phyloP scores from a whole-genome alignment of 768 basidiomycete genomes.

The Lactarius evosmus region DNA sequence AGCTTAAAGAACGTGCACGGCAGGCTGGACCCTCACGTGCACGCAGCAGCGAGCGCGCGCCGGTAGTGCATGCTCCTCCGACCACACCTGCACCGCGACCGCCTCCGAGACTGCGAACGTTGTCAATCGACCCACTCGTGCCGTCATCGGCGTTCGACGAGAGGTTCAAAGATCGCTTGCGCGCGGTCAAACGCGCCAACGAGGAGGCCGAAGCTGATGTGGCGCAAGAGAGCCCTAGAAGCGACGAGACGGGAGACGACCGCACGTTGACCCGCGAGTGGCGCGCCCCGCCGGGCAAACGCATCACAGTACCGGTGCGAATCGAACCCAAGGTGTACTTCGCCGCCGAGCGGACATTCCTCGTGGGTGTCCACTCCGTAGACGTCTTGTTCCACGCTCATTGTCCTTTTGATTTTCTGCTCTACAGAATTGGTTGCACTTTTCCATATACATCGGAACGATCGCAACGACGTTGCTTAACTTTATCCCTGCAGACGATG shows the following conservation, averaged over 20 bases:
- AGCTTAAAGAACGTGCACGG: slow-evolving; percentile 49
- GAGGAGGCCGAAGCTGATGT: slow-evolving; percentile 37
- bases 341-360: slow-evolving; percentile 90
- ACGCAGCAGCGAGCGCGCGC: slow-evolving; percentile 36
- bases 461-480: slow-evolving; percentile 90
- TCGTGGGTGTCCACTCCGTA: slow-evolving; percentile 51
- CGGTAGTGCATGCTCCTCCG: slow-evolving; percentile 37
- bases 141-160: slow-evolving; percentile 82
- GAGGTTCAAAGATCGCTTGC: slow-evolving; percentile 67
- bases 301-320: slow-evolving; percentile 90
- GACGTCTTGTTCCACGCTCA: neutral
- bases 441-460: slow-evolving; percentile 80
- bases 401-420: neutral
- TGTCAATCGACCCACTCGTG: slow-evolving; percentile 85
- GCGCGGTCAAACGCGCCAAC: slow-evolving; percentile 43
- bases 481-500: slow-evolving; percentile 71
- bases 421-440: slow-evolving; percentile 85
- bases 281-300: slow-evolving; percentile 81
- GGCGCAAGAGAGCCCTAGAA: slow-evolving; percentile 29
- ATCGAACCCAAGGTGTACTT: slow-evolving; percentile 99
- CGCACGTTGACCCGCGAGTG: slow-evolving; percentile 63
- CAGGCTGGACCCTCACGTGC: slow-evolving; percentile 33
- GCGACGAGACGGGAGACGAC: slow-evolving; percentile 39
- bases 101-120: slow-evolving; percentile 24
- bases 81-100: slow-evolving; percentile 29